Percentiles rank a stretch among this genome's conserved stretches.
phyloP scores from a whole-genome alignment of 169 alveolate species.

The Cryptosporidium ubiquitum region DNA sequence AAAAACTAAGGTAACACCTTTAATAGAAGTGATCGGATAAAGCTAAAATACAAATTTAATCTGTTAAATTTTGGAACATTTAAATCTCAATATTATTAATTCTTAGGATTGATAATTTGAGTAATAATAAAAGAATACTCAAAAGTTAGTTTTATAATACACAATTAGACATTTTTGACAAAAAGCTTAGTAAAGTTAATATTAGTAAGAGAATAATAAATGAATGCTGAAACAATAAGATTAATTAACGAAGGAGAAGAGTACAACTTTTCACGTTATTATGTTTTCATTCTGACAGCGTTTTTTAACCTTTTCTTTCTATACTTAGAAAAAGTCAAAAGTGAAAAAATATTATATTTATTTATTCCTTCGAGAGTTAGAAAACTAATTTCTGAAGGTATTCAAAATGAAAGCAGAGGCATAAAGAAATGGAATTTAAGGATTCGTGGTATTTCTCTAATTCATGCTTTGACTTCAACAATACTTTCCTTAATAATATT shows the following conservation, averaged over 20 bases:
- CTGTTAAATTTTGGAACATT: too few species aligned
- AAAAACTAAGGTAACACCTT: neutral
- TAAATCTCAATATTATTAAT: too few species aligned
- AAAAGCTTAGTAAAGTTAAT: neutral
- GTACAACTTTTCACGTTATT: slow-evolving; percentile 15
- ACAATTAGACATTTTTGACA: neutral
- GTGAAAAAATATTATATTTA: slow-evolving; percentile 16
- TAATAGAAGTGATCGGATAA: too few species aligned
- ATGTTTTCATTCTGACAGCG: slow-evolving; percentile 1
- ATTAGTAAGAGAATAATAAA: neutral
- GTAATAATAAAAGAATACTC: neutral
- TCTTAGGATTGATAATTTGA: neutral
- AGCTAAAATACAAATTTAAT: too few species aligned
- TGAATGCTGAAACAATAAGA: slow-evolving; percentile 44
- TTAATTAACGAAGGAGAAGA: slow-evolving; percentile 11
- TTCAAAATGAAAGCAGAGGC: slow-evolving; percentile 18
- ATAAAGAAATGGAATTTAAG: slow-evolving; percentile 36
- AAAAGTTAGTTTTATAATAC: too few species aligned
- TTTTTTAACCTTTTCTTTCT: slow-evolving; percentile 19
- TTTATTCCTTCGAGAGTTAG: slow-evolving; percentile 43
- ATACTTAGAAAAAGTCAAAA: slow-evolving; percentile 23
- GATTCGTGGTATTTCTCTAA: slow-evolving; percentile 61
- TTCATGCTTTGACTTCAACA: slow-evolving; percentile 44
- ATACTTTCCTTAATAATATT: slow-evolving; percentile 14
- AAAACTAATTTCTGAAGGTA: slow-evolving; percentile 5